Percentiles rank a stretch among this genome's conserved stretches.
Conservation (phyloP, 2,329 filamentous ascomycete genomes). For the Penicillium decumbens region DNA sequence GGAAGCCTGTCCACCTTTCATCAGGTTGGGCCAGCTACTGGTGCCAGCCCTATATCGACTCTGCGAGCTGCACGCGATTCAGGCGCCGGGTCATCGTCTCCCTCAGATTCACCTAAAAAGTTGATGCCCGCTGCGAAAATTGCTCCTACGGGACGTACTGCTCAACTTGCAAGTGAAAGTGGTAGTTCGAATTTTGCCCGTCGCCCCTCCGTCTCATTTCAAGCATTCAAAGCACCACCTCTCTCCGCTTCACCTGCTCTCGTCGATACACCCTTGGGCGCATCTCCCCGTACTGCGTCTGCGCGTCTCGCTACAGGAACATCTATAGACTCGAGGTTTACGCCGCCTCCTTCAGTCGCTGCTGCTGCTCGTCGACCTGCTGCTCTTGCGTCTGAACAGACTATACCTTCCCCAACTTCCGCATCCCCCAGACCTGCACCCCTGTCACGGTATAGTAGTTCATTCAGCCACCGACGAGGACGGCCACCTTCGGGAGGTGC, state of each 20-base stretch:
- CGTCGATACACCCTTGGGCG: constrained; percentile 46
- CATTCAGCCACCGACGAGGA: constrained; percentile 79
- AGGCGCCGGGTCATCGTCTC: constrained; percentile 47
- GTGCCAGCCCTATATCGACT: constrained; percentile 80
- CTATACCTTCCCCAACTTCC: constrained; percentile 61
- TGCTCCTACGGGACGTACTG: constrained; percentile 30
- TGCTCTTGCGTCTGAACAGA: constrained; percentile 58
- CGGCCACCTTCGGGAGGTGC: constrained; percentile 71
- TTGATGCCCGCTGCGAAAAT: constrained; percentile 39
- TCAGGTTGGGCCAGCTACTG: constrained; percentile 66
- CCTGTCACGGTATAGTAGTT: constrained; percentile 85
- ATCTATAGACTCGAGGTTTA: constrained; percentile 38
- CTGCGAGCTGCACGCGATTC: constrained; percentile 63
- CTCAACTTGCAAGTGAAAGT: constrained; percentile 42
- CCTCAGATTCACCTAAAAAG: constrained; percentile 49
- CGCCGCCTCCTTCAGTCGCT: constrained; percentile 38
- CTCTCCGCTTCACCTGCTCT: constrained; percentile 80
- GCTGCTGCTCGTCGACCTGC: constrained; percentile 37
- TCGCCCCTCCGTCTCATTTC: constrained; percentile 81
- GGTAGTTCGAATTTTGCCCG: constrained; percentile 53
- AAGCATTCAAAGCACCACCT: constrained; percentile 93
- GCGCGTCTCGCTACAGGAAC: constrained; percentile 38
- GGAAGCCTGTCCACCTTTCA: constrained; percentile 87
- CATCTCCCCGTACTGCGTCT: constrained; percentile 50
- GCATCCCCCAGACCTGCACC: constrained; percentile 74